phyloP scores from a whole-genome alignment of 176 grass and related monocot species.

The Oryza meridionalis region DNA sequence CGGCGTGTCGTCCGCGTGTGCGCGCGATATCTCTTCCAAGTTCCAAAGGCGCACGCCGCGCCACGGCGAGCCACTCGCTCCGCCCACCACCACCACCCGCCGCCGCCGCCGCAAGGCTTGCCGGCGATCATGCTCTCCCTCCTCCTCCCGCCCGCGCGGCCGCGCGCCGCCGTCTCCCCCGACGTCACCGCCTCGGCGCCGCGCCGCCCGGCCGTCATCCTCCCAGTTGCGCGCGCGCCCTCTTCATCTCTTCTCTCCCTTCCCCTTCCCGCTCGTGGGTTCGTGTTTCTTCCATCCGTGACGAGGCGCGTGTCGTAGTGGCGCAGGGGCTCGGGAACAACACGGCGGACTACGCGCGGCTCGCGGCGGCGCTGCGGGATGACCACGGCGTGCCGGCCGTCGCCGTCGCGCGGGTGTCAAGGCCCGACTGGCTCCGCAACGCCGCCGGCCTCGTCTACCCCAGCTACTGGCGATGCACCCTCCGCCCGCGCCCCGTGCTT shows the following conservation, averaged over 20 bases:
- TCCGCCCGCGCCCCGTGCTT: conserved; percentile 75
- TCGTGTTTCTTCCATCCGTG: neutral
- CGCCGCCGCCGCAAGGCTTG: neutral
- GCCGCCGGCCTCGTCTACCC: conserved; percentile 69
- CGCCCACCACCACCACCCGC: neutral
- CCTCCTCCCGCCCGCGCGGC: conserved; percentile 37
- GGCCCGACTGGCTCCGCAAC: conserved; percentile 88
- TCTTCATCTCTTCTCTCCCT: neutral
- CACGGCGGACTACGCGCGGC: conserved; percentile 71
- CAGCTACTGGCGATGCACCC: conserved; percentile 83
- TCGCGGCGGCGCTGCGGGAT: conserved; percentile 60
- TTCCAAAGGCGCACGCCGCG: conserved; percentile 49
- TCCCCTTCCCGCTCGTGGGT: neutral
- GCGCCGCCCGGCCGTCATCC: conserved; percentile 68
- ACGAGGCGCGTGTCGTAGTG: conserved; percentile 47
- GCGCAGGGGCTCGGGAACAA: conserved; percentile 95
- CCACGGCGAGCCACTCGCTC: conserved; percentile 43
- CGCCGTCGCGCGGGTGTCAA: conserved; percentile 67
- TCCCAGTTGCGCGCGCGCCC: conserved; percentile 53
- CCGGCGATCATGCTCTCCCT: conserved; percentile 54
- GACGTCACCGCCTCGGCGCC: neutral
- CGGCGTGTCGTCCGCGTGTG: too few relatives aligned
- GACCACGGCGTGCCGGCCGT: conserved; percentile 68
- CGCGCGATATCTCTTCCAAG: conserved; percentile 30
- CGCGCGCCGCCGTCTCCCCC: neutral